These are phyloP conservation scores for Diplodia sapinea DNA, from an alignment of 2,329 filamentous ascomycete genomes.

Conservation along the genomic window DNA sequence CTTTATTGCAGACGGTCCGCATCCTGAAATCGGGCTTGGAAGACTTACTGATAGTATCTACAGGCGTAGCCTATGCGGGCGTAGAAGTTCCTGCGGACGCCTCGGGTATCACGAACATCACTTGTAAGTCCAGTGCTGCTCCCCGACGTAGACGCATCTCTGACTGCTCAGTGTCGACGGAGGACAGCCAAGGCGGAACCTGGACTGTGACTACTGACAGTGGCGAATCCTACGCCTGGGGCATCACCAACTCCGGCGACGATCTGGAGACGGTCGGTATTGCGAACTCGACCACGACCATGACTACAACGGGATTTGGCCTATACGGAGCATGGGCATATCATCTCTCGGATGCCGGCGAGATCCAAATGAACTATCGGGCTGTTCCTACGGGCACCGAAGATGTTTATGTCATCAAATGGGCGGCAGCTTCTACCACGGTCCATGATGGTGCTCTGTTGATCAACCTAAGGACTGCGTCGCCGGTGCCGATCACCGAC, in stretches of 20 bases:
- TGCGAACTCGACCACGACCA: conserved; percentile 33
- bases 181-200: conserved; percentile 29
- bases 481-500: conserved; percentile 24
- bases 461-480: conserved; percentile 15
- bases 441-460: conserved; percentile 9
- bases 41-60: conserved; percentile 5
- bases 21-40: neutral
- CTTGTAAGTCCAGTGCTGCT: conserved; percentile 35
- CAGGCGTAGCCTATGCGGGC: conserved; percentile 46
- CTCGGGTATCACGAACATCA: conserved; percentile 40
- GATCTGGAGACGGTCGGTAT: conserved; percentile 40
- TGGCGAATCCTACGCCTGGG: conserved; percentile 35
- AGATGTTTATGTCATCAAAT: conserved; percentile 35
- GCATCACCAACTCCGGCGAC: conserved; percentile 35
- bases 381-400: conserved; percentile 33
- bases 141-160: neutral
- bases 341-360: conserved; percentile 37
- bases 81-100: conserved; percentile 33
- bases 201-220: conserved; percentile 36
- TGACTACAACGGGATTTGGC: conserved; percentile 39
- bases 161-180: conserved; percentile 33
- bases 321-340: conserved; percentile 44
- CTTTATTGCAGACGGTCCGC: conserved; percentile 46
- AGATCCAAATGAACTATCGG: conserved; percentile 38
- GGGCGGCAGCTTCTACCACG: conserved; percentile 20